These are phyloP conservation scores for Volvox carteri DNA, from an alignment of 163 green algal genomes.

Conservation along the genomic window DNA sequence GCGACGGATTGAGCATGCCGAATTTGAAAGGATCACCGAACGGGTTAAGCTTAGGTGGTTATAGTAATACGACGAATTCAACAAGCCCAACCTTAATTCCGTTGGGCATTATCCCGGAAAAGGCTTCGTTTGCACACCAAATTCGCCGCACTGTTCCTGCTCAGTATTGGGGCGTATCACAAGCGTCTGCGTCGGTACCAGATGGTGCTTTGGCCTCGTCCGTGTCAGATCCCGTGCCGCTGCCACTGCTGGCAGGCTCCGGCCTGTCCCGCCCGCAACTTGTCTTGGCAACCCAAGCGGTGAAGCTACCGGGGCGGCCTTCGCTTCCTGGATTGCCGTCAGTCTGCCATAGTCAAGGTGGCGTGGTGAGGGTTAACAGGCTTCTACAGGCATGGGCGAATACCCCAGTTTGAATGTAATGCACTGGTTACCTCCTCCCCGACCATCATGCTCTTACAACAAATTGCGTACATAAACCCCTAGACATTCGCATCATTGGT, in stretches of 20 bases:
- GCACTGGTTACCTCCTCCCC: too few relatives aligned
- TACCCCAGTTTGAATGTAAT: too few relatives aligned
- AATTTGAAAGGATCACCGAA: not conserved
- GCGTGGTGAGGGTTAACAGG: not conserved
- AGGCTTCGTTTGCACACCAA: slow-evolving; percentile 62
- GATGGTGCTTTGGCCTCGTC: slow-evolving; percentile 66
- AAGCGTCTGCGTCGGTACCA: slow-evolving; percentile 63
- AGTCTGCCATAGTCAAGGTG: slow-evolving; percentile 10
- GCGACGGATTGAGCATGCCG: too few relatives aligned
- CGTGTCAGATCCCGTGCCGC: slow-evolving; percentile 76
- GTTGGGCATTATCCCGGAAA: slow-evolving; percentile 74
- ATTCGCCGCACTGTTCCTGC: slow-evolving; percentile 68
- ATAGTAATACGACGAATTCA: not conserved
- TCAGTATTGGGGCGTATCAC: slow-evolving; percentile 83
- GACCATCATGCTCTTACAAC: too few relatives aligned
- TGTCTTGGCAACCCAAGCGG: slow-evolving; percentile 78
- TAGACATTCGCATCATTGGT: too few relatives aligned
- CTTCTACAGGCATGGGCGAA: not conserved
- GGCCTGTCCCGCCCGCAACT: slow-evolving; percentile 82
- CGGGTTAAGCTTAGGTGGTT: not conserved
- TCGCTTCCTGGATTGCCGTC: slow-evolving; percentile 63
- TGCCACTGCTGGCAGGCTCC: slow-evolving; percentile 68
- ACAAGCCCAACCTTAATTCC: not conserved
- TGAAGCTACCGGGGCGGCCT: slow-evolving; percentile 74
- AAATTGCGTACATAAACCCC: too few relatives aligned